phyloP scores from a whole-genome alignment of 805 yeast genomes.

The Starmerella riodocensis region DNA sequence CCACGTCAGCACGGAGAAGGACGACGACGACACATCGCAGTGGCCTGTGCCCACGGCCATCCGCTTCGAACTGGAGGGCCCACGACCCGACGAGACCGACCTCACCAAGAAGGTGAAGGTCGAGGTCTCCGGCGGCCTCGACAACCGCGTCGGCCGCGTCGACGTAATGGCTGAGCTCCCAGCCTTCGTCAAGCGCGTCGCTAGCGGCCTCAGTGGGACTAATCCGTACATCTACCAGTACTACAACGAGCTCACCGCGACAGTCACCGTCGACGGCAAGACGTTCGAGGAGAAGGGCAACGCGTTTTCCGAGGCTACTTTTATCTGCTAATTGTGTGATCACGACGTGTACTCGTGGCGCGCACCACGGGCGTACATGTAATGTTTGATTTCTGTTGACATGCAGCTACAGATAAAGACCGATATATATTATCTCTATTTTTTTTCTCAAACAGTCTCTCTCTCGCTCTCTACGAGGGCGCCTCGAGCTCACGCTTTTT shows the following conservation, averaged over 20 bases:
- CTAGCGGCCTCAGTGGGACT: constrained; percentile 88
- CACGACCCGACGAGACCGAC: constrained; percentile 31
- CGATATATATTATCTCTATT: too few species aligned
- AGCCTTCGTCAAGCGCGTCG: constrained; percentile 81
- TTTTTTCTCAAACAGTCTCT: too few species aligned
- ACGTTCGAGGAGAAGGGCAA: constrained; percentile 42
- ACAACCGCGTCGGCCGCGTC: constrained; percentile 65
- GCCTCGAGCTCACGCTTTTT: too few species aligned
- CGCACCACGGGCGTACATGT: background rate
- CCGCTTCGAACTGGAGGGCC: constrained; percentile 44
- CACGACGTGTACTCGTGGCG: constrained; percentile 21
- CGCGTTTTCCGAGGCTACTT: constrained; percentile 70
- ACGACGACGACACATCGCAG: constrained; percentile 51
- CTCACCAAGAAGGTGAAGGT: constrained; percentile 32
- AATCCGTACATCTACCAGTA: constrained; percentile 95
- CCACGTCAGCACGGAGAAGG: constrained; percentile 40
- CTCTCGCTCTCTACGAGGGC: too few species aligned
- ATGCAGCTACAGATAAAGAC: background rate
- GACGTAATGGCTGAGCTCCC: constrained; percentile 98
- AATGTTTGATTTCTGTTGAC: background rate
- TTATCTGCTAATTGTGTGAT: constrained; percentile 39
- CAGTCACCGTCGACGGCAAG: constrained; percentile 31
- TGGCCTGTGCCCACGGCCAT: constrained; percentile 78
- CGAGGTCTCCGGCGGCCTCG: constrained; percentile 45
- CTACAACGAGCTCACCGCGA: constrained; percentile 48